Conservation (phyloP, 140 eudicot genomes). For the Anethum foeniculum region DNA sequence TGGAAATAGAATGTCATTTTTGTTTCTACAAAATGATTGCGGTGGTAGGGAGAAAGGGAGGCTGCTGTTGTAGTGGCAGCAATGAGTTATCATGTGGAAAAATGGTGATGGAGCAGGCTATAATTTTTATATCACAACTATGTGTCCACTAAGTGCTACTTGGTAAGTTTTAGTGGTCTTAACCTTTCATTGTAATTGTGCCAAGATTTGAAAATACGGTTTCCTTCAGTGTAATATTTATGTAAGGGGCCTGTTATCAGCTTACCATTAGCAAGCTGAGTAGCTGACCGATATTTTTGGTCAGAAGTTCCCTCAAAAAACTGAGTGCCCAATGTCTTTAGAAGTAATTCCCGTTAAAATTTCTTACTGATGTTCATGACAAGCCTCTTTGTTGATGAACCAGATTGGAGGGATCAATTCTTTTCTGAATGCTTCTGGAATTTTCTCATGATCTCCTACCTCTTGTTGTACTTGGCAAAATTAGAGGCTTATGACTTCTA, state of each 20-base stretch:
- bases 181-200: background rate
- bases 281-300: background rate
- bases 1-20: background rate
- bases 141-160: background rate
- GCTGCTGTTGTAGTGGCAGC: background rate
- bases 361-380: background rate
- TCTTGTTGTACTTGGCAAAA: background rate
- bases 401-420: background rate
- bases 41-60: background rate
- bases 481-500: background rate
- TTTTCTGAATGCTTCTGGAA: background rate
- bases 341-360: background rate
- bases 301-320: background rate
- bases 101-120: background rate
- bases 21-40: background rate
- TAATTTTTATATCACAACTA: background rate
- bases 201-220: background rate
- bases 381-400: background rate
- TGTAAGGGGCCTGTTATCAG: background rate
- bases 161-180: background rate
- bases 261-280: background rate
- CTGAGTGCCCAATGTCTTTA: background rate
- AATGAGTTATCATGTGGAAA: background rate
- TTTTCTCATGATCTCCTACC: background rate
- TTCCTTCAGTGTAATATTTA: background rate